Base-by-base conservation (phyloP, 768 basidiomycete genomes). In the Leccinum longicurvipes region DNA sequence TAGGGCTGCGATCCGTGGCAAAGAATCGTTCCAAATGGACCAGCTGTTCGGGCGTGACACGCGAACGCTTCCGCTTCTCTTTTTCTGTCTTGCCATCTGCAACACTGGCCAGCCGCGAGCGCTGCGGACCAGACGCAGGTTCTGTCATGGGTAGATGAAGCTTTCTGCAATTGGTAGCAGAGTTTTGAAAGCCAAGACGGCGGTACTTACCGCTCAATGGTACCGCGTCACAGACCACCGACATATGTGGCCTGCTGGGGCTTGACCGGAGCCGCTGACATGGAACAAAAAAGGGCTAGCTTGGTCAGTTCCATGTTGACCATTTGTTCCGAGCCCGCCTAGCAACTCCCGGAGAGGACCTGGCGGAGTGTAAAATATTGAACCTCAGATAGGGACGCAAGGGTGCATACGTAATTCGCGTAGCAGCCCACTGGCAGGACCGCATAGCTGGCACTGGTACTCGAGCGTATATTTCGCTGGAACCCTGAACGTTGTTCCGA, bases 21-120 rank as follows among this genome's bases (percentile, higher is more conserved):
- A 92, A 93, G 62, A 84, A 82, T 2, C 76, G 79, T 61, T 93
- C 91, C 32, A 93, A 74, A 53, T 87, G 84, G 3, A 79, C 76
- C n/a, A 92, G 81, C 63, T 93, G 91, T 51, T 87, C 87, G 32
- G 86, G 86, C 0, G 86, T 91, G 44, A 92, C 88, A 9, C 90
- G 82, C 17, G 83, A 87, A 31, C 89, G 82, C 66, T 90, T 91
- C 47, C 84, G 79, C 69, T 86, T 83, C 66, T 86, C 83, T 60
- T 73, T 79, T 39, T 73, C 75, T 48, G 68, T 59, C 59, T 75
- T 67, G 31, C 48, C 74, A 39, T 36, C 36, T 15, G 55, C 42
- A 10, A 47, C 44, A 17, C 74, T 67, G 14, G 65, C 54, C n/a
- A 71, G 69, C 51, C 64, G 61, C 29, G 72, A 68, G 57, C 75